Conservation (phyloP, 352 stramenopile genomes). For the Pythium aristosporum region DNA sequence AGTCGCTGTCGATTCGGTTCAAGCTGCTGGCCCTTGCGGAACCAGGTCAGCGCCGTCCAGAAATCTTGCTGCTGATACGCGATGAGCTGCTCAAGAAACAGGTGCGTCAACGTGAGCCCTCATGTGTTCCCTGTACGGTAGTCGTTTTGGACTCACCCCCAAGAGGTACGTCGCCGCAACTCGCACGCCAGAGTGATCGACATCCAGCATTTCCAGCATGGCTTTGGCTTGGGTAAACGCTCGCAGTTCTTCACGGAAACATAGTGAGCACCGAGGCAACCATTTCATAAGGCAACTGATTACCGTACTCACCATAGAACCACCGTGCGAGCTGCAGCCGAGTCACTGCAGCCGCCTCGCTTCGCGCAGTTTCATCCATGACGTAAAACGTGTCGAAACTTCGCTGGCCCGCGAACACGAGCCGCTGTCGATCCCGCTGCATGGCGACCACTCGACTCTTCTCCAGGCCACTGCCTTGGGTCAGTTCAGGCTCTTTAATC, state of each 20-base stretch:
- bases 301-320: constrained; percentile 59
- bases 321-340: constrained; percentile 62
- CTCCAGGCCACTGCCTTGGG: not conserved
- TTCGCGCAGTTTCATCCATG: constrained; percentile 39
- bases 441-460: not conserved
- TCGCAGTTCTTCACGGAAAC: not conserved
- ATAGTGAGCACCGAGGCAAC: not conserved
- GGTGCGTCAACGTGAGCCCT: not conserved
- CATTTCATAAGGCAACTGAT: not conserved
- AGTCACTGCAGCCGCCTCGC: constrained; percentile 5
- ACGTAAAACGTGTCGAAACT: constrained; percentile 56
- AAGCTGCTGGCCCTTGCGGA: constrained; percentile 42
- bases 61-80: constrained; percentile 30
- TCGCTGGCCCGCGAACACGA: constrained; percentile 38
- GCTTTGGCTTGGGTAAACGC: not conserved
- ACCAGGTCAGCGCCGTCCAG: constrained; percentile 48
- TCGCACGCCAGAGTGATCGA: not conserved
- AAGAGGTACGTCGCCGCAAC: constrained; percentile 38
- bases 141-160: constrained; percentile 29
- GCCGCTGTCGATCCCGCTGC: constrained; percentile 5
- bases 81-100: constrained; percentile 34
- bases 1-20: constrained; percentile 47
- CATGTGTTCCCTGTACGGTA: not conserved
- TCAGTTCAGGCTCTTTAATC: not conserved
- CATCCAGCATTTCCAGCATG: not conserved